Evolutionary conservation across 306 rosid species (phyloP).

Genomic region (Bauhinia variegata): DNA sequence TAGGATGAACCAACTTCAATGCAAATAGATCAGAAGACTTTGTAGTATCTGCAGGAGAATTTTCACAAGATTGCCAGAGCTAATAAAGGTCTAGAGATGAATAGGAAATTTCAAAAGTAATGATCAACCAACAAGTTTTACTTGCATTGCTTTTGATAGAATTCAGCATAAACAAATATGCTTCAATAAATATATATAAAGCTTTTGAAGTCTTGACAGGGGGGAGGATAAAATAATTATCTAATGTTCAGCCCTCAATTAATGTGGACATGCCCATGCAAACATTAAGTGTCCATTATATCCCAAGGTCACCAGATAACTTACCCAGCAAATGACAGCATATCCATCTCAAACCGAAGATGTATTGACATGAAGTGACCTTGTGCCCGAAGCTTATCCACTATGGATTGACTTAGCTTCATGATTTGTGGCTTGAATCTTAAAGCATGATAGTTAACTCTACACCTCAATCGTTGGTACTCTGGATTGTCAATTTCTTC

Average conservation of each 20-base stretch:
- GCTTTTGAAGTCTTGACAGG: slow-evolving; percentile 6
- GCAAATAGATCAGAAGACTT: slow-evolving; percentile 4
- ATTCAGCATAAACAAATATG: slow-evolving; percentile 21
- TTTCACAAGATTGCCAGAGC: neutral
- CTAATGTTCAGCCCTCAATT: slow-evolving; percentile 17
- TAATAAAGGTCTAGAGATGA: neutral
- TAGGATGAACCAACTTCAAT: neutral
- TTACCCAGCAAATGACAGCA: slow-evolving; percentile 99
- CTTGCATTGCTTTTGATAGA: slow-evolving; percentile 11
- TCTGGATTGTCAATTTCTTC: slow-evolving; percentile 93
- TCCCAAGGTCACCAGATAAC: slow-evolving; percentile 29
- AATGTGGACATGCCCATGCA: slow-evolving; percentile 16
- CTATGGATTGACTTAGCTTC: slow-evolving; percentile 86
- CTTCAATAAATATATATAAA: too few species aligned
- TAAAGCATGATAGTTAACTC: slow-evolving; percentile 95
- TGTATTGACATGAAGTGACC: slow-evolving; percentile 96
- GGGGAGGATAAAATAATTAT: neutral
- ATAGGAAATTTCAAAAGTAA: slow-evolving; percentile 3
- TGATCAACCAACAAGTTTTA: slow-evolving; percentile 1
- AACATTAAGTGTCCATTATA: slow-evolving; percentile 24
- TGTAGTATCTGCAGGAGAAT: slow-evolving; percentile 6
- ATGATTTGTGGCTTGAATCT: slow-evolving; percentile 90
- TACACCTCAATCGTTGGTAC: slow-evolving; percentile 95
- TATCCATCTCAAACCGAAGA: slow-evolving; percentile 99
- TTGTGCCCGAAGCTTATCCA: slow-evolving; percentile 87